These are phyloP conservation scores for Penicillium nordicum DNA, from an alignment of 2,329 filamentous ascomycete genomes.

Conservation along the genomic window DNA sequence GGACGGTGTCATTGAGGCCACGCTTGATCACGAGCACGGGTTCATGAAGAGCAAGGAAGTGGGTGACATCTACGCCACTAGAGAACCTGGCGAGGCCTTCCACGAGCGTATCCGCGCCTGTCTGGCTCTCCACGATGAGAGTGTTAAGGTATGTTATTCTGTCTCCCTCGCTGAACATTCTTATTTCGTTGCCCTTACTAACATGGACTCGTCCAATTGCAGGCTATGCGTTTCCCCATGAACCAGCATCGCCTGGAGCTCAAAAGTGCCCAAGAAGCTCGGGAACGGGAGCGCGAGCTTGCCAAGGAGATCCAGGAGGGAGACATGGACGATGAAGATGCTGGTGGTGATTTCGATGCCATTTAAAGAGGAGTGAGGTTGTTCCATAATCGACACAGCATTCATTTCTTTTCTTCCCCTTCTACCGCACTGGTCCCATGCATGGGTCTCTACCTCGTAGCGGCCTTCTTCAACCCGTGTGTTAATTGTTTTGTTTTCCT, in stretches of 20 bases:
- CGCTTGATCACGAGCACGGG: slow-evolving; percentile 85
- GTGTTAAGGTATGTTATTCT: slow-evolving; percentile 74
- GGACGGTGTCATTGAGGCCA: slow-evolving; percentile 95
- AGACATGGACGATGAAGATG: slow-evolving; percentile 93
- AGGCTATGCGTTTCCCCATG: slow-evolving; percentile 99
- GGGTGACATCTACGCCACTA: slow-evolving; percentile 91
- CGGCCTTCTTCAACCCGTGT: slow-evolving; percentile 25
- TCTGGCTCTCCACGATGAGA: slow-evolving; percentile 90
- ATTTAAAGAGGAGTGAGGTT: slow-evolving; percentile 58
- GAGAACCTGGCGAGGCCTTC: slow-evolving; percentile 94
- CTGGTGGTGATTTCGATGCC: slow-evolving; percentile 92
- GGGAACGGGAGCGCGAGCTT: slow-evolving; percentile 92
- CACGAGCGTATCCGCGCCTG: slow-evolving; percentile 94
- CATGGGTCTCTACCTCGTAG: slow-evolving; percentile 19
- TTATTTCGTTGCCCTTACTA: slow-evolving; percentile 21
- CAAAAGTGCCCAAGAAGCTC: slow-evolving; percentile 97
- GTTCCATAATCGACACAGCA: slow-evolving; percentile 21
- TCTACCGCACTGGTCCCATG: slow-evolving; percentile 12
- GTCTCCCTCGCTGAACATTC: neutral
- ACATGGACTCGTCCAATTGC: slow-evolving; percentile 16
- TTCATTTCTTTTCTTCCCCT: slow-evolving; percentile 9
- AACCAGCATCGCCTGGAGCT: slow-evolving; percentile 96
- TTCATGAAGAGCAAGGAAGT: slow-evolving; percentile 99
- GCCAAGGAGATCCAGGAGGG: slow-evolving; percentile 99
- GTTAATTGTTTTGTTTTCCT: slow-evolving; percentile 26